Evolutionary conservation across 352 stramenopile genomes (phyloP).

Genomic region (Hyaloperonospora arabidopsidis): DNA sequence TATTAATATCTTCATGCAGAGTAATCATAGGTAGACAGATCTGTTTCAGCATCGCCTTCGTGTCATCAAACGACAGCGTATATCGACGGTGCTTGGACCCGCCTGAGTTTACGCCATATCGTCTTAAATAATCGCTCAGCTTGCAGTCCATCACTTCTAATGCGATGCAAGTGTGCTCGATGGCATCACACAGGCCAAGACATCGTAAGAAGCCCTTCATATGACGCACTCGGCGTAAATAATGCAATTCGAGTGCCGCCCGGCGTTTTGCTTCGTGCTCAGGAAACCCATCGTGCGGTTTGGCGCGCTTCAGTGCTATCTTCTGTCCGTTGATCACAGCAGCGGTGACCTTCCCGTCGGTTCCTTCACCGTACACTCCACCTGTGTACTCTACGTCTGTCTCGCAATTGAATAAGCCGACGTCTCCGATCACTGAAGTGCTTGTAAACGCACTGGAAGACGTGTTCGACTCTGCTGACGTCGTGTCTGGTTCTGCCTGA

Average conservation of each 20-base stretch:
- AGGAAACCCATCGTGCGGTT: slow-evolving; percentile 67
- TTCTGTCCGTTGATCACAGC: slow-evolving; percentile 74
- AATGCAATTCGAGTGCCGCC: slow-evolving; percentile 70
- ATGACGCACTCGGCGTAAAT: slow-evolving; percentile 68
- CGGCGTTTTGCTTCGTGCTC: slow-evolving; percentile 74
- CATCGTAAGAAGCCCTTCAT: slow-evolving; percentile 75
- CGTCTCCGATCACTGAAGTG: slow-evolving; percentile 75
- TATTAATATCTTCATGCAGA: slow-evolving; percentile 73
- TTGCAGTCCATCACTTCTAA: slow-evolving; percentile 87
- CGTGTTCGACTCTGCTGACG: slow-evolving; percentile 5
- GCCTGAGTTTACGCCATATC: slow-evolving; percentile 43
- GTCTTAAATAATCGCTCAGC: slow-evolving; percentile 74
- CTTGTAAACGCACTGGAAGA: slow-evolving; percentile 49
- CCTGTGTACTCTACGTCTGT: slow-evolving; percentile 73
- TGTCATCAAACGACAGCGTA: slow-evolving; percentile 48
- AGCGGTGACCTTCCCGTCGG: slow-evolving; percentile 69
- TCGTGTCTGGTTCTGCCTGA: slow-evolving; percentile 3
- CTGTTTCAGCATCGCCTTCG: slow-evolving; percentile 55
- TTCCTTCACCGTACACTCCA: slow-evolving; percentile 78
- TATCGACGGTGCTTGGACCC: slow-evolving; percentile 44
- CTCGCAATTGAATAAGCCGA: slow-evolving; percentile 80
- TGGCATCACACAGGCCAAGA: slow-evolving; percentile 70
- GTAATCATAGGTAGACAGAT: slow-evolving; percentile 74
- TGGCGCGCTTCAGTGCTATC: slow-evolving; percentile 73
- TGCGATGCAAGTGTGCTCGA: slow-evolving; percentile 80